These are phyloP conservation scores for Suillus brevipes DNA, from an alignment of 768 basidiomycete species.

Conservation along the genomic window DNA sequence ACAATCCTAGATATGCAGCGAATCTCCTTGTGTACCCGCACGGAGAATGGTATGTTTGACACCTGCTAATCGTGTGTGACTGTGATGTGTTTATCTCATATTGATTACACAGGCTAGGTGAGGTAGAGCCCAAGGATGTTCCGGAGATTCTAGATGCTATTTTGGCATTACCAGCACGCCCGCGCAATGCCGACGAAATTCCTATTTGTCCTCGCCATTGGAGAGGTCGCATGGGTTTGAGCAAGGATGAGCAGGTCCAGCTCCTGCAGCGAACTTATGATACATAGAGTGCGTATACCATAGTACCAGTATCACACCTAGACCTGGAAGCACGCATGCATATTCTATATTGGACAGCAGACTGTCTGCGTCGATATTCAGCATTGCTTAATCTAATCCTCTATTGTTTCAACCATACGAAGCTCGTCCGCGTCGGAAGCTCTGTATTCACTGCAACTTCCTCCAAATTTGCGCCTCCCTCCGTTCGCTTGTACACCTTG, in stretches of 20 bases:
- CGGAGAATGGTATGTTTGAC: slow-evolving; percentile 62
- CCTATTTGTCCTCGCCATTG: slow-evolving; percentile 53
- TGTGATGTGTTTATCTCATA: background rate
- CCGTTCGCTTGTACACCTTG: slow-evolving; percentile 53
- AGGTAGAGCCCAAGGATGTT: slow-evolving; percentile 56
- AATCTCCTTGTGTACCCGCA: slow-evolving; percentile 69
- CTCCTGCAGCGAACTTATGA: slow-evolving; percentile 25
- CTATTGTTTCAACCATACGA: slow-evolving; percentile 41
- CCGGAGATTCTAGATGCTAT: slow-evolving; percentile 52
- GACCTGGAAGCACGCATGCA: background rate
- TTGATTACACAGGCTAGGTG: slow-evolving; percentile 53
- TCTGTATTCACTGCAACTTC: slow-evolving; percentile 55
- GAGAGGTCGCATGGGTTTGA: slow-evolving; percentile 72
- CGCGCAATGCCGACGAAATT: slow-evolving; percentile 24
- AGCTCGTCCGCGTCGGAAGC: slow-evolving; percentile 50
- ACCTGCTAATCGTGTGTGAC: background rate
- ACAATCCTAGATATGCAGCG: slow-evolving; percentile 57
- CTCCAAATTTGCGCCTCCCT: slow-evolving; percentile 51
- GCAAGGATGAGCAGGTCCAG: slow-evolving; percentile 54
- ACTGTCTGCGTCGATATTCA: background rate
- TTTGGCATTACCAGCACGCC: slow-evolving; percentile 30
- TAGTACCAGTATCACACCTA: background rate
- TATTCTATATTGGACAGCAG: background rate
- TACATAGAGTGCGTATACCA: background rate
- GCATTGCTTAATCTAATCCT: no score